Conservation (phyloP, 139 green algal species). For the Asterochloris sp. region DNA sequence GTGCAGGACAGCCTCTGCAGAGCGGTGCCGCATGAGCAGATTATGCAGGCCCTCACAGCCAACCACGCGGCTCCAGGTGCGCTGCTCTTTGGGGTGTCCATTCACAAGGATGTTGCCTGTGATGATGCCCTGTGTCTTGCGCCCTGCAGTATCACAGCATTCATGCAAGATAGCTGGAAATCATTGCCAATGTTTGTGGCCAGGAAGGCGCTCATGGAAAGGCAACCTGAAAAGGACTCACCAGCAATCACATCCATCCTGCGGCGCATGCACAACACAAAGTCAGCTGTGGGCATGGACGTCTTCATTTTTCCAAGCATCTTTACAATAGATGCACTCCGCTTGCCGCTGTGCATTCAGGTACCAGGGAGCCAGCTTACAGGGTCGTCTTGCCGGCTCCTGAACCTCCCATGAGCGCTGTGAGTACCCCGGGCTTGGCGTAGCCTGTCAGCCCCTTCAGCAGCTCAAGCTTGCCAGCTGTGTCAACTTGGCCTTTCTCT, state of each 20-base stretch:
- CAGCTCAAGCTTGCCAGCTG: slow-evolving; percentile 46
- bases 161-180: too few species aligned
- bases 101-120: slow-evolving; percentile 64
- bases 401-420: slow-evolving; percentile 68
- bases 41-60: slow-evolving; percentile 39
- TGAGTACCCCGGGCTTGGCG: slow-evolving; percentile 39
- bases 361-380: too few species aligned
- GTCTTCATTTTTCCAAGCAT: too few species aligned
- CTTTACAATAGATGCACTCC: too few species aligned
- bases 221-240: too few species aligned
- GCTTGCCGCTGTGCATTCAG: too few species aligned
- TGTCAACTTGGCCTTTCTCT: slow-evolving; percentile 31
- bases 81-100: slow-evolving; percentile 64
- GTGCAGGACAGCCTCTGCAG: too few species aligned
- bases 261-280: slow-evolving; percentile 7
- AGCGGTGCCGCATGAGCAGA: too few species aligned
- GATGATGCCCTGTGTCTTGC: slow-evolving; percentile 73
- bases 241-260: slow-evolving; percentile 66
- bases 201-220: too few species aligned
- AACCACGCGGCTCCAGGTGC: slow-evolving; percentile 58
- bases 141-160: slow-evolving; percentile 17
- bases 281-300: too few species aligned
- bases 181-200: too few species aligned
- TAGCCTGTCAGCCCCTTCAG: slow-evolving; percentile 57
- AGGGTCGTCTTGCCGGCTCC: slow-evolving; percentile 65